A percentile compares a stretch with the other conserved stretches of the same genome.
These are phyloP conservation scores for Erucastrum elatum DNA, from an alignment of 345 rosid genomes.

Conservation along the genomic window DNA sequence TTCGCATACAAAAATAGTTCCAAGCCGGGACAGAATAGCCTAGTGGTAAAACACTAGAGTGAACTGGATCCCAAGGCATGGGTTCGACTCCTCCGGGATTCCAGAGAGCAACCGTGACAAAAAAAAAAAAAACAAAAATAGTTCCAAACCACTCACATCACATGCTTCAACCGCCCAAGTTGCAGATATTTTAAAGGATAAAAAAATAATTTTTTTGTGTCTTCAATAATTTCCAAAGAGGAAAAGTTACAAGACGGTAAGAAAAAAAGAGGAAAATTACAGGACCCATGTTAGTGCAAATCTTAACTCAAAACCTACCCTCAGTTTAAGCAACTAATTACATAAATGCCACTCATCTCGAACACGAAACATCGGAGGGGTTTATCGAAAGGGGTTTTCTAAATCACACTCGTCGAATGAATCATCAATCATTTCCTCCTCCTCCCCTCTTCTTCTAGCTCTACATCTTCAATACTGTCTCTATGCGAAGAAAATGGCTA, in stretches of 20 bases:
- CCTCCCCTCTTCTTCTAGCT: neutral
- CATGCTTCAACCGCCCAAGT: conserved; percentile 20
- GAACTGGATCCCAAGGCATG: no score
- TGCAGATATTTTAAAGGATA: neutral
- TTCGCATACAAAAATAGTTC: neutral
- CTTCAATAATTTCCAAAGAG: neutral
- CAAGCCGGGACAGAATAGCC: no score
- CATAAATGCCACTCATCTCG: conserved; percentile 1
- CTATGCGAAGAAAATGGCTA: conserved; percentile 9
- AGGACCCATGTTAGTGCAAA: neutral
- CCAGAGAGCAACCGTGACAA: no score
- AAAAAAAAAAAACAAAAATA: no score
- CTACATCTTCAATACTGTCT: neutral
- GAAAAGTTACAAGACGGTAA: conserved; percentile 3
- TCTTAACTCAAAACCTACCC: neutral
- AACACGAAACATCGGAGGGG: conserved; percentile 1
- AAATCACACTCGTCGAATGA: neutral
- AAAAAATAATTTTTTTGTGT: neutral
- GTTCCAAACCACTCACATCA: neutral
- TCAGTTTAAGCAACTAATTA: neutral
- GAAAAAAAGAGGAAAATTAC: conserved; percentile 4
- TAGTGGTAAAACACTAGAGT: no score
- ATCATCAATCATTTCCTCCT: neutral
- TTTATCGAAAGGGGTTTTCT: conserved; percentile 18
- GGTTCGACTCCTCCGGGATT: no score